Conservation (phyloP, 108 stramenopile genomes). For the Nannochloropsis gaditana region DNA sequence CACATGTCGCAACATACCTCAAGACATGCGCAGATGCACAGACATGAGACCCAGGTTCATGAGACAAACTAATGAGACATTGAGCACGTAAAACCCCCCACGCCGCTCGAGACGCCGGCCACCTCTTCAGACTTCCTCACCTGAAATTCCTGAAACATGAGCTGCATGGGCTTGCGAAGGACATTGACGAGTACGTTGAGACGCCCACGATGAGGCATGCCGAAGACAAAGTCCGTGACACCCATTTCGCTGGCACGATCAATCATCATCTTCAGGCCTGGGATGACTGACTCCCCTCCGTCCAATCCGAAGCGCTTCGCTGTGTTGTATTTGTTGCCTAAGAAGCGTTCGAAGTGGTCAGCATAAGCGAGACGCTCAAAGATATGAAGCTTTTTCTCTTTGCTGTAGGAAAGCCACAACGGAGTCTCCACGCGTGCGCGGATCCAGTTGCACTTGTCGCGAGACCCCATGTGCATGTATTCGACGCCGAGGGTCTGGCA, state of each 20-base stretch:
- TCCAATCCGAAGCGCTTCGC: conserved; percentile 95
- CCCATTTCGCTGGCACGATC: conserved; percentile 88
- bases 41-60: too few species aligned
- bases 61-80: too few species aligned
- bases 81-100: too few species aligned
- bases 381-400: conserved; percentile 77
- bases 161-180: conserved; percentile 94
- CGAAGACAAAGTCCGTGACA: conserved; percentile 89
- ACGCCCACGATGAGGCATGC: conserved; percentile 96
- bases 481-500: conserved; percentile 91
- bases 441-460: conserved; percentile 92
- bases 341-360: conserved; percentile 93
- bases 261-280: conserved; percentile 88
- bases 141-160: conserved; percentile 94
- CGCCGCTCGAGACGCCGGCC: background rate
- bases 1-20: background rate
- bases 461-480: conserved; percentile 93
- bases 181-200: conserved; percentile 97
- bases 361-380: conserved; percentile 87
- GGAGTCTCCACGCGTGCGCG: conserved; percentile 87
- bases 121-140: background rate
- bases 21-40: too few species aligned
- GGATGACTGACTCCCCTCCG: conserved; percentile 77
- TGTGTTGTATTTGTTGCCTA: conserved; percentile 95
- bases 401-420: conserved; percentile 59